Conservation (phyloP, 2,329 filamentous ascomycete genomes). For the Parascedosporium putredinis region DNA sequence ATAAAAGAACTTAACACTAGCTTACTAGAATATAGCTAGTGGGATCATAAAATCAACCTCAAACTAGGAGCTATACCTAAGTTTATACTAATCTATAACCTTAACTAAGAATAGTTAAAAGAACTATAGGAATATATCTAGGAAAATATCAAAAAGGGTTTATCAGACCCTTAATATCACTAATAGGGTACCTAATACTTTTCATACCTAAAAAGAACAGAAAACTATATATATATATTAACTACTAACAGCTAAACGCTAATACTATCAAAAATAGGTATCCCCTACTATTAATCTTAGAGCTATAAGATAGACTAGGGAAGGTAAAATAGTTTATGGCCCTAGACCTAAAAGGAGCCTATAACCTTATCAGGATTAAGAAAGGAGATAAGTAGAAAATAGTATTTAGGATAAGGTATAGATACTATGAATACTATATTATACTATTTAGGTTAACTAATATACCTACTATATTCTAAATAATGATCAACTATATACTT, state of each 20-base stretch:
- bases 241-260: constrained; percentile 9
- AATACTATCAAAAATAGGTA: constrained; percentile 6
- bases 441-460: constrained; percentile 12
- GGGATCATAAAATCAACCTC: neutral
- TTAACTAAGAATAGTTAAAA: neutral
- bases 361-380: constrained; percentile 8
- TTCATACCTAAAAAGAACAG: too few relatives aligned
- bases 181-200: too few relatives aligned
- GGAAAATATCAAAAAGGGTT: neutral
- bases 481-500: constrained; percentile 11
- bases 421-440: constrained; percentile 12
- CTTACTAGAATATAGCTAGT: neutral
- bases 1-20: too few relatives aligned
- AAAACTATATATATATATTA: constrained; percentile 1
- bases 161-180: too few relatives aligned
- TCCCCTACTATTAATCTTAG: constrained; percentile 11
- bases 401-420: constrained; percentile 9
- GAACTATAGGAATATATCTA: neutral
- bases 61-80: neutral
- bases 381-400: constrained; percentile 11
- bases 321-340: constrained; percentile 9
- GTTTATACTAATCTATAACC: neutral
- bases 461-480: constrained; percentile 9
- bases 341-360: constrained; percentile 9
- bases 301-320: constrained; percentile 11